These are phyloP conservation scores for Toxoplasma gondii DNA, from an alignment of 169 alveolate genomes.

Conservation along the genomic window DNA sequence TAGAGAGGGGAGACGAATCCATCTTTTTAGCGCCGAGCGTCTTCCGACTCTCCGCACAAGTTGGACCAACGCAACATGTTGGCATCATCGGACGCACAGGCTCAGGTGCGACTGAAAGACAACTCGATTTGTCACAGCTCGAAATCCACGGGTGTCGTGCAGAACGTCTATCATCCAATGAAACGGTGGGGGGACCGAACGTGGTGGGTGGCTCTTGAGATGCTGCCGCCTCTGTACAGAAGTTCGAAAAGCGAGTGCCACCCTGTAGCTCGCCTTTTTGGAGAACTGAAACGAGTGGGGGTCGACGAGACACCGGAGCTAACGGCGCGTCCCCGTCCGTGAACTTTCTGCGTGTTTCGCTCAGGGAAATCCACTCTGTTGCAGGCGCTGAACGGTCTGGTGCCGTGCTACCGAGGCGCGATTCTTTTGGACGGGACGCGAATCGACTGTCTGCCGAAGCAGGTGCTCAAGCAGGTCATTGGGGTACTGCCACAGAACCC, in stretches of 20 bases:
- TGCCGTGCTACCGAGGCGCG: slow-evolving; percentile 77
- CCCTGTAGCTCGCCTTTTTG: too few species aligned
- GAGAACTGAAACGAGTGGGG: too few species aligned
- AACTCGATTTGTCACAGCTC: too few species aligned
- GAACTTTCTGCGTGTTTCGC: not conserved
- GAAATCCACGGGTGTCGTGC: too few species aligned
- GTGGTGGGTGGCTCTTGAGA: too few species aligned
- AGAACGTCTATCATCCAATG: too few species aligned
- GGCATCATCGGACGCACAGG: slow-evolving; percentile 93
- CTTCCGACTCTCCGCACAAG: slow-evolving; percentile 71
- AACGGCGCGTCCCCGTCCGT: not conserved
- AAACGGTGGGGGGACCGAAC: too few species aligned
- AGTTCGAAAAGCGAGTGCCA: too few species aligned
- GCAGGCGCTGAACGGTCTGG: slow-evolving; percentile 80
- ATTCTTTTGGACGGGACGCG: slow-evolving; percentile 70
- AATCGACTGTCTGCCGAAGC: slow-evolving; percentile 49
- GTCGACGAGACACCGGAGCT: not conserved
- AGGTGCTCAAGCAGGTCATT: slow-evolving; percentile 60
- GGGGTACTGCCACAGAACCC: slow-evolving; percentile 75
- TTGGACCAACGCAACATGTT: slow-evolving; percentile 80
- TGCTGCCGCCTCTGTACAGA: too few species aligned
- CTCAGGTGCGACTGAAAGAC: slow-evolving; percentile 75
- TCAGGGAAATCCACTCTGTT: slow-evolving; percentile 82
- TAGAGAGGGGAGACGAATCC: slow-evolving; percentile 1
- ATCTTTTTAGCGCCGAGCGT: slow-evolving; percentile 78